Percentiles rank a stretch among this genome's conserved stretches.
Conservation (phyloP, 441 rosid species). For the Erysimum cheiri region DNA sequence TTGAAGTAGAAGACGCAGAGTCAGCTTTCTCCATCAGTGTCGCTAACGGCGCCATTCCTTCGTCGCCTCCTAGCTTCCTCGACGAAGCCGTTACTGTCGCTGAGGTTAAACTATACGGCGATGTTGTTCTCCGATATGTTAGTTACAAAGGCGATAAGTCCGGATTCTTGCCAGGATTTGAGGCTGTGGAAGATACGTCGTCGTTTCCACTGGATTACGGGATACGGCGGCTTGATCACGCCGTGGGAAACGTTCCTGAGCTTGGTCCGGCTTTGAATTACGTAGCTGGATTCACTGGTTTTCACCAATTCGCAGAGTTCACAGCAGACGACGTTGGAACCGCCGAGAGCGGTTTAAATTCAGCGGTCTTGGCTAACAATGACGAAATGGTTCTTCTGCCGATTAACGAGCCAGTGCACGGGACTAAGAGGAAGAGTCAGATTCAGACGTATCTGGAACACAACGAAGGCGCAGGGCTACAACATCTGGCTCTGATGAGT, state of each 20-base stretch:
- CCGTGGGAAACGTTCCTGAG: conserved; percentile 89
- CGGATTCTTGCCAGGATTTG: conserved; percentile 75
- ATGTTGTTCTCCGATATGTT: conserved; percentile 81
- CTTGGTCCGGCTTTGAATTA: conserved; percentile 67
- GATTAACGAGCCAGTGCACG: conserved; percentile 87
- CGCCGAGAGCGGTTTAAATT: conserved; percentile 82
- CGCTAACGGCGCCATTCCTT: conserved; percentile 67
- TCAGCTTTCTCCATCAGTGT: conserved; percentile 61
- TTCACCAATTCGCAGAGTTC: conserved; percentile 91
- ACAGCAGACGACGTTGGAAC: conserved; percentile 91
- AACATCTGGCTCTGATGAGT: conserved; percentile 78
- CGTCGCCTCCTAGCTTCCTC: conserved; percentile 53
- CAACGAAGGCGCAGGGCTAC: conserved; percentile 92
- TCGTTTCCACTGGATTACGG: conserved; percentile 81
- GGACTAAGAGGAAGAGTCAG: conserved; percentile 93
- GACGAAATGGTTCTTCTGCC: conserved; percentile 83
- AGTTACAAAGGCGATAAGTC: conserved; percentile 44
- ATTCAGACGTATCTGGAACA: conserved; percentile 92
- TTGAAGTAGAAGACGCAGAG: conserved; percentile 81
- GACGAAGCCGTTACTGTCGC: conserved; percentile 54
- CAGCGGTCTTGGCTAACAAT: conserved; percentile 75
- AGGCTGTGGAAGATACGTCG: conserved; percentile 51
- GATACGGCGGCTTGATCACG: conserved; percentile 78
- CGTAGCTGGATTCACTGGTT: conserved; percentile 74
- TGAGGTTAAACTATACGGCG: conserved; percentile 83